A percentile compares a stretch with the other conserved stretches of the same genome.
phyloP scores from a whole-genome alignment of 208 protist genomes.

The Phytomonas sp. region DNA sequence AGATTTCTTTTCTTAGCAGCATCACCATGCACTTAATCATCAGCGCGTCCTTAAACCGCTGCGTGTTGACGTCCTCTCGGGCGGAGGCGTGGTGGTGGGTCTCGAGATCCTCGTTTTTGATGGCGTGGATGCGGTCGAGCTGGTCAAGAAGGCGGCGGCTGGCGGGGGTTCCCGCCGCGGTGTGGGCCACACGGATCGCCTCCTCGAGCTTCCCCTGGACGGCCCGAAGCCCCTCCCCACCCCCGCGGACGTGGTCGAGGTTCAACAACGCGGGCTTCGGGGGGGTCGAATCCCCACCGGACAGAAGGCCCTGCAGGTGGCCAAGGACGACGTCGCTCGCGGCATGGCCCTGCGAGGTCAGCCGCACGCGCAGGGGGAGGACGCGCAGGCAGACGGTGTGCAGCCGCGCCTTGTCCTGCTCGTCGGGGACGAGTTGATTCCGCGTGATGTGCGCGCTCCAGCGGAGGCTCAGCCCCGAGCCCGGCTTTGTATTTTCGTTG shows the following conservation, averaged over 20 bases:
- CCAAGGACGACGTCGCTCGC: slow-evolving; percentile 58
- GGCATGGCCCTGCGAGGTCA: slow-evolving; percentile 24
- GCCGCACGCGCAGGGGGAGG: slow-evolving; percentile 10
- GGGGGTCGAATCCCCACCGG: slow-evolving; percentile 37
- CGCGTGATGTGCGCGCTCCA: slow-evolving; percentile 28
- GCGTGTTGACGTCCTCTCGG: slow-evolving; percentile 63
- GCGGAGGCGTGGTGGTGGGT: slow-evolving; percentile 26
- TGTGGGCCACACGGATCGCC: slow-evolving; percentile 18
- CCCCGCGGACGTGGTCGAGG: slow-evolving; percentile 49
- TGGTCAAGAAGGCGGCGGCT: slow-evolving; percentile 11
- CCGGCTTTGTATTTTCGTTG: no score
- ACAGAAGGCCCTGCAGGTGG: slow-evolving; percentile 44
- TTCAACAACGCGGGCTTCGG: slow-evolving; percentile 47
- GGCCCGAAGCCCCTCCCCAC: slow-evolving; percentile 22
- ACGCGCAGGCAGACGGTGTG: background rate
- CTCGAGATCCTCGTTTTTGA: slow-evolving; percentile 37
- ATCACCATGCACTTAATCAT: slow-evolving; percentile 73
- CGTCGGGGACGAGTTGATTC: slow-evolving; percentile 18
- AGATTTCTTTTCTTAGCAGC: slow-evolving; percentile 45
- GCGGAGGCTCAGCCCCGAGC: slow-evolving; percentile 20
- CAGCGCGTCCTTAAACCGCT: slow-evolving; percentile 74
- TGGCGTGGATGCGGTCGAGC: slow-evolving; percentile 27
- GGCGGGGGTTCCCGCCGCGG: slow-evolving; percentile 17
- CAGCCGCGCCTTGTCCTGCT: background rate
- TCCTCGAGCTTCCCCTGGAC: slow-evolving; percentile 22